Base-by-base conservation (phyloP, 768 basidiomycete species). In the Auricularia auricula-judae region DNA sequence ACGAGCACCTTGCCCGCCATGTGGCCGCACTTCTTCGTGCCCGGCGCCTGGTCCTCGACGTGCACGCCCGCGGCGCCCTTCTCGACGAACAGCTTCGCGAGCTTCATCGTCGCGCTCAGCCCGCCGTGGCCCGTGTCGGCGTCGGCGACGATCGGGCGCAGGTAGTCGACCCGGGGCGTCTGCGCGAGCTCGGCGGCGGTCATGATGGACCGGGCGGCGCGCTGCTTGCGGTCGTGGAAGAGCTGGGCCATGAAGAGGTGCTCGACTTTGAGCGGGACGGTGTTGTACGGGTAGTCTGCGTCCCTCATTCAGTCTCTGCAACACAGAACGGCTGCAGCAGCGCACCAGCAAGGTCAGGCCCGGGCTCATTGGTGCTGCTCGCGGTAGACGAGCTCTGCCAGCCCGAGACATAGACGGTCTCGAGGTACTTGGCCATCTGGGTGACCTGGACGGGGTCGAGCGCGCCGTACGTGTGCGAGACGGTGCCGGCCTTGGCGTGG, bases 61-160 rank as follows among this genome's bases (percentile, higher is more conserved):
- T 99, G 97, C 63, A 99, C 93, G 23, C 96, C 97, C 16, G 97
- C 95, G 0, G 97, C 97, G 67, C 97, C 96, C 70, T 93, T 91
- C 78, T 99, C 97, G 68, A 98, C 93, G 73, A 99, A 98, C 84
- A 99, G 86, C 78, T 99, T 99, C 65, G 97, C 86, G 66, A 99
- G 86, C 78, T 98, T 98, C 93, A 98, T 96, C 66, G 93, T 86
- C 18, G 97, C 94, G n/a, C 95, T 98, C 69, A 98, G 79, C 67
- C 96, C 96, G 71, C 96, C 96, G 72, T 98, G 96, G 4, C 96
- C 96, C 29, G 97, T 98, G 74, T 99, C 97, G 11, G 93, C 97
- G 76, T 99, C 97, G 18, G 97, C 96, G 67, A 99, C 80, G 68
- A 99, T 83, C 4, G 96, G 96, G 29, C 96, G 89, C 67, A 97